Conservation (phyloP, 2,329 filamentous ascomycete species). For the Ilyonectria robusta region DNA sequence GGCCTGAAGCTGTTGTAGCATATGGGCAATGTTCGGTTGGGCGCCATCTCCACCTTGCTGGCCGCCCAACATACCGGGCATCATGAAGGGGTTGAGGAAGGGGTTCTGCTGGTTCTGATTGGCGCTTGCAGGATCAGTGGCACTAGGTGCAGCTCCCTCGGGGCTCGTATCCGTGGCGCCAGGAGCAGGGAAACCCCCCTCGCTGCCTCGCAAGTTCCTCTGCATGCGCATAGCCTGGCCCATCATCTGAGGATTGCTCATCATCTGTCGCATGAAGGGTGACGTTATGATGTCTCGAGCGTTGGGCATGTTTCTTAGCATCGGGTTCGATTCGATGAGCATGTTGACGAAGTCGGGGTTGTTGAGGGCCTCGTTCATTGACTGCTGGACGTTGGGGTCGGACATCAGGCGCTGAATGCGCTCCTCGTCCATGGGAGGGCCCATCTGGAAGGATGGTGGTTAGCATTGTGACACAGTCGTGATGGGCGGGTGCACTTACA, state of each 20-base stretch:
- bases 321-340: slow-evolving; percentile 93
- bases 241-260: slow-evolving; percentile 90
- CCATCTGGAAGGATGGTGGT: slow-evolving; percentile 75
- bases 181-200: slow-evolving; percentile 84
- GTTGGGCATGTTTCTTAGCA: slow-evolving; percentile 80
- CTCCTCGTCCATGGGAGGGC: slow-evolving; percentile 85
- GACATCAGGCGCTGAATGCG: slow-evolving; percentile 87
- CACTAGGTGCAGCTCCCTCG: slow-evolving; percentile 58
- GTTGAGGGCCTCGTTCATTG: slow-evolving; percentile 94
- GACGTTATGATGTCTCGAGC: slow-evolving; percentile 90
- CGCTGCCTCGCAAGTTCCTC: slow-evolving; percentile 73
- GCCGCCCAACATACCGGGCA: slow-evolving; percentile 43
- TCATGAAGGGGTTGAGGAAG: slow-evolving; percentile 56
- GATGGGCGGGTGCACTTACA: slow-evolving; percentile 68
- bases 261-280: slow-evolving; percentile 90
- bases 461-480: slow-evolving; percentile 18
- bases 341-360: slow-evolving; percentile 96
- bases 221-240: slow-evolving; percentile 88
- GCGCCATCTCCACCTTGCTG: slow-evolving; percentile 31
- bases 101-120: slow-evolving; percentile 56
- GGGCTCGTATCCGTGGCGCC: slow-evolving; percentile 91
- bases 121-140: slow-evolving; percentile 50
- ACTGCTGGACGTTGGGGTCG: slow-evolving; percentile 87
- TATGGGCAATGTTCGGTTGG: slow-evolving; percentile 33
- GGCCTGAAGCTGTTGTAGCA: slow-evolving; percentile 49